phyloP scores from a whole-genome alignment of 1,139 yeast genomes.

The Casaregolazyma suthepensis region DNA sequence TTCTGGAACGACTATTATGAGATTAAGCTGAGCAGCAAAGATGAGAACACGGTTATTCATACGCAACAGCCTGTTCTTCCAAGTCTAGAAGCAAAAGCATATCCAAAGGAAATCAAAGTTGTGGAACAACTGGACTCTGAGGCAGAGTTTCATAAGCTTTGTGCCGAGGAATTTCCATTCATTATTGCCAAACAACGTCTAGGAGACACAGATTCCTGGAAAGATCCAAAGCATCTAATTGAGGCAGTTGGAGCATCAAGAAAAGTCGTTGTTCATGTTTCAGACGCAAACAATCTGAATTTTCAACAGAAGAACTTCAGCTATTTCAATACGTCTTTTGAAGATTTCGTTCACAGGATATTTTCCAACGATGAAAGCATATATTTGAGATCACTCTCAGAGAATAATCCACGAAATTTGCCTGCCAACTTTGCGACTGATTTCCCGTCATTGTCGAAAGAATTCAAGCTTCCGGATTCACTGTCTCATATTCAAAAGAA shows the following conservation, averaged over 20 bases:
- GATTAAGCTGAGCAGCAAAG: slow-evolving; percentile 1
- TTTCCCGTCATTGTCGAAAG: slow-evolving; percentile 29
- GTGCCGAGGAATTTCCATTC: slow-evolving; percentile 10
- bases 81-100: not conserved
- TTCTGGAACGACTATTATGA: slow-evolving; percentile 42
- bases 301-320: slow-evolving; percentile 32
- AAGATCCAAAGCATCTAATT: slow-evolving; percentile 27
- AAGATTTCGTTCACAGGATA: slow-evolving; percentile 26
- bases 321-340: slow-evolving; percentile 28
- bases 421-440: slow-evolving; percentile 30
- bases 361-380: slow-evolving; percentile 15
- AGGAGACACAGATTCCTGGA: slow-evolving; percentile 31
- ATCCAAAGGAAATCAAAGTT: not conserved
- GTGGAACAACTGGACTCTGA: not conserved
- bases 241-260: slow-evolving; percentile 26
- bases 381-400: slow-evolving; percentile 31
- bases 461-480: slow-evolving; percentile 29
- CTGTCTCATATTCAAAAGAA: slow-evolving; percentile 16
- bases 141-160: slow-evolving; percentile 7
- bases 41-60: not conserved
- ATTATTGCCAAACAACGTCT: slow-evolving; percentile 18
- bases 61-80: slow-evolving; percentile 1
- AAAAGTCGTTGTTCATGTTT: slow-evolving; percentile 28
- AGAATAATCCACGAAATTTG: slow-evolving; percentile 27
- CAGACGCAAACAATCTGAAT: slow-evolving; percentile 25